Evolutionary conservation across 768 basidiomycete species (phyloP).

Genomic region (Leucocoprinus birnbaumii): DNA sequence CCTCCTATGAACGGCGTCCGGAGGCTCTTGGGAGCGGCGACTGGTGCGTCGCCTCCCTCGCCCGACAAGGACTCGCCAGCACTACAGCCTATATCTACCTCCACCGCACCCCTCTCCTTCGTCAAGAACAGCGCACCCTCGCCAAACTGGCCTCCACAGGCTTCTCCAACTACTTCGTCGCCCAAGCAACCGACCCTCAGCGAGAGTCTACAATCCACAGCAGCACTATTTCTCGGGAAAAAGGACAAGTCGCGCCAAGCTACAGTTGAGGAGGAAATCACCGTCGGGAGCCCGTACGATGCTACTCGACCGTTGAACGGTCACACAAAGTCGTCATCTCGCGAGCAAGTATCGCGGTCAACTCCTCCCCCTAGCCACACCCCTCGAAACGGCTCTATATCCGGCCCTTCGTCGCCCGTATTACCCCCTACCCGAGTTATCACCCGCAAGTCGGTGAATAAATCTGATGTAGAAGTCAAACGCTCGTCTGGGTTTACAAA

Average conservation of each 20-base stretch:
- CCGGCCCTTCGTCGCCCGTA: slow-evolving; percentile 25
- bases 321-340: slow-evolving; percentile 1
- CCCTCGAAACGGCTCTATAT: slow-evolving; percentile 2
- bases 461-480: slow-evolving; percentile 34
- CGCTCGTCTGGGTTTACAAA: slow-evolving; percentile 44
- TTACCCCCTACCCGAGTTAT: slow-evolving; percentile 25
- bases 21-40: slow-evolving; percentile 51
- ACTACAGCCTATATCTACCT: slow-evolving; percentile 16
- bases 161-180: slow-evolving; percentile 30
- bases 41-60: slow-evolving; percentile 24
- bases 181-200: slow-evolving; percentile 13
- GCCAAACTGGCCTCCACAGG: slow-evolving; percentile 43
- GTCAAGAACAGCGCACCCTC: slow-evolving; percentile 24
- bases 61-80: slow-evolving; percentile 23
- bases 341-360: not conserved
- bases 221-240: slow-evolving; percentile 44
- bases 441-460: slow-evolving; percentile 30
- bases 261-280: slow-evolving; percentile 21
- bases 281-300: slow-evolving; percentile 15
- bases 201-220: slow-evolving; percentile 35
- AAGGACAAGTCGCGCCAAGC: slow-evolving; percentile 43
- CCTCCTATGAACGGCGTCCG: slow-evolving; percentile 68
- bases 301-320: slow-evolving; percentile 9
- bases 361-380: slow-evolving; percentile 1
- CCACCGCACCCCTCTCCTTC: slow-evolving; percentile 9